Base-by-base conservation (phyloP, 768 basidiomycete genomes). In the Pleurotus pulmonarius region DNA sequence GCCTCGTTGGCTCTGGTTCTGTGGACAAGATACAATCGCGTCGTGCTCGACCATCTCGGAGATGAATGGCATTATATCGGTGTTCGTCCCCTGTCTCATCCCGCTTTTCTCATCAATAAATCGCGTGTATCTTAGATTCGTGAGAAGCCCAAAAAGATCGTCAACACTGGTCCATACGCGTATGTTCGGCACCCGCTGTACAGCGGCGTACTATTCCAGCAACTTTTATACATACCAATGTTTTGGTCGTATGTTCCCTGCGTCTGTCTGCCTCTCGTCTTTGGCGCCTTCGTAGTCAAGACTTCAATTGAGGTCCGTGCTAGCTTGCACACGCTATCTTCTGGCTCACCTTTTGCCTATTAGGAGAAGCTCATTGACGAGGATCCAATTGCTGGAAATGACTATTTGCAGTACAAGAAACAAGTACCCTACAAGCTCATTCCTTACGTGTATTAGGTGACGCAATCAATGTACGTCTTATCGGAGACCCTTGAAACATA, bases 171-270 rank as follows among this genome's bases (percentile, higher is more conserved):
- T 1, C 73, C 72, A 4, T 75, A 75, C 55, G 57, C 67, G 6
- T 46, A 71, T 25, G 67, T 75, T 34, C 73, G 74, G 38, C 74
- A 75, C 49, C 73, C 73, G 2, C 53, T 56, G 11, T 74, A 74
- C 56, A 61, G 59, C 39, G 3, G 58, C n/a, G 59, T 66, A 56
- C 59, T 72, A 16, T 54, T 63, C 3, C 64, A 72, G 51, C 61
- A 67, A 53, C 38, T 46, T 20, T 18, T 63, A 45, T 61, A 63
- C 51, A 63, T 68, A 15, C 52, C 63, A 0, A 69, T 68, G 61
- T 65, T 61, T 34, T 72, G 72, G 72, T 72, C 71, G 25, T 73
- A 72, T 57, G 63, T 63, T 7, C 72, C 72, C 18, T 64, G 73
- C 47, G 62, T 62, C 1, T 63, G 63, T 26, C 51, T 69, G 8